Evolutionary conservation across 2,329 filamentous ascomycete genomes (phyloP).

Genomic region (Xylariomycetidae sp.): DNA sequence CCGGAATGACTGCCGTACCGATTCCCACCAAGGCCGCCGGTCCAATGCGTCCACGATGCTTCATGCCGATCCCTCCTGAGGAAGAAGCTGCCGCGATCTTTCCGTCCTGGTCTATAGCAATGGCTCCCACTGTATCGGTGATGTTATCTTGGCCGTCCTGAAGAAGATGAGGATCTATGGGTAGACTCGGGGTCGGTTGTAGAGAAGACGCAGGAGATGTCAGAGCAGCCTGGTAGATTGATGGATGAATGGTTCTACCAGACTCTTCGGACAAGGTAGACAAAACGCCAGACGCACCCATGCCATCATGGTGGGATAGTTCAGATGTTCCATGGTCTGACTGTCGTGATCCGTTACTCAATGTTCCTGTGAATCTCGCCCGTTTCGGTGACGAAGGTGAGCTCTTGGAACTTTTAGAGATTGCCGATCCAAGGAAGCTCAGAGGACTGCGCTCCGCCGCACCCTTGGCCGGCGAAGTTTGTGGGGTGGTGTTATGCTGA

Average conservation of each 20-base stretch:
- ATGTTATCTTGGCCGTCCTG: constrained; percentile 54
- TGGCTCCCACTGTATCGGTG: constrained; percentile 92
- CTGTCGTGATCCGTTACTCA: constrained; percentile 7
- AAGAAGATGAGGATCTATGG: too few relatives aligned
- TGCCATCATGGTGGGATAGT: constrained; percentile 14
- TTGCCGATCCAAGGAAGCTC: constrained; percentile 19
- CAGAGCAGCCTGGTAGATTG: background rate
- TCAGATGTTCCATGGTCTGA: constrained; percentile 1
- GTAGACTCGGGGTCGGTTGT: too few relatives aligned
- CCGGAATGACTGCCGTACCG: constrained; percentile 83
- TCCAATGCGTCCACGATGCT: constrained; percentile 84
- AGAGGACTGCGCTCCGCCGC: constrained; percentile 21
- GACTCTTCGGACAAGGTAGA: background rate
- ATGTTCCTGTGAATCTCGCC: constrained; percentile 8
- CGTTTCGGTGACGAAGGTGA: constrained; percentile 9
- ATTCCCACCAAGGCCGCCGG: constrained; percentile 91
- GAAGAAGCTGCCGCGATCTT: constrained; percentile 93
- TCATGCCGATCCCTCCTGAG: constrained; percentile 98
- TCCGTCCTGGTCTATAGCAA: constrained; percentile 81
- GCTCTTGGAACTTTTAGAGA: constrained; percentile 4
- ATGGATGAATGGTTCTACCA: background rate
- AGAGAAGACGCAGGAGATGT: too few relatives aligned
- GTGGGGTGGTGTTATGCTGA: constrained; percentile 4
- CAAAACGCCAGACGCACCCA: constrained; percentile 1
- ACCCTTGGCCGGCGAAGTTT: constrained; percentile 10